Evolutionary conservation across 306 rosid genomes (phyloP), one percentile per base, ranked within the genome.

Genomic region (Cucurbita maxima): DNA sequence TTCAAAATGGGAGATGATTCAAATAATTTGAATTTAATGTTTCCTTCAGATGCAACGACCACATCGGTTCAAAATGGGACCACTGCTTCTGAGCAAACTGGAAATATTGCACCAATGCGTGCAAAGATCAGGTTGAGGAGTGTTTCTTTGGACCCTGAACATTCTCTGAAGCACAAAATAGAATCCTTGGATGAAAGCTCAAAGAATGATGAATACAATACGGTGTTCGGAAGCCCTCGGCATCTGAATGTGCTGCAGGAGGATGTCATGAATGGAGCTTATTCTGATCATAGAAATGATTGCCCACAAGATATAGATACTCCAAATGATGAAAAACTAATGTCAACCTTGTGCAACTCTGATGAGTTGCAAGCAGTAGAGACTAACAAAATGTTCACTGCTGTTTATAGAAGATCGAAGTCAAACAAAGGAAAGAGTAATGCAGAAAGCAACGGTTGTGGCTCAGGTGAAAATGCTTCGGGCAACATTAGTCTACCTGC

Each of bases 321-420:
- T 44, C 79, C 55, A 58, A 68, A 61, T 74, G 84, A 83, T 57
- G 83, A 82, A 78, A 82, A 79, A 34, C 25, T 56, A 64, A 5
- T 41, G 6, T 67, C 73, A 22, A 67, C 19, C 19, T 45, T 67
- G 19, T 44, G 55, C 55, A 67, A 45, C 54, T 67, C 55, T 6
- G 76, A 41, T 25, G 86, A 83, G 75, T 81, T 87, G 75, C 82
- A 36, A 61, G 68, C 56, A 64, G 68, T 78, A 44, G 71, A 64
- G 52, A 79, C 81, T 74, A 87, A 91, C 80, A 89, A 82, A 87
- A 87, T 85, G 96, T 91, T 73, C 72, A 85, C 77, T 80, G 92
- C 90, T 63, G 96, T 89, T 76, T 95, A 95, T 79, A 84, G 80
- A 77, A 88, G 99, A 80, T 76, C 91, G 52, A 91, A 84, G 64